Conservation (phyloP, 1,284 basidiomycete genomes). For the Caloboletus inedulis region DNA sequence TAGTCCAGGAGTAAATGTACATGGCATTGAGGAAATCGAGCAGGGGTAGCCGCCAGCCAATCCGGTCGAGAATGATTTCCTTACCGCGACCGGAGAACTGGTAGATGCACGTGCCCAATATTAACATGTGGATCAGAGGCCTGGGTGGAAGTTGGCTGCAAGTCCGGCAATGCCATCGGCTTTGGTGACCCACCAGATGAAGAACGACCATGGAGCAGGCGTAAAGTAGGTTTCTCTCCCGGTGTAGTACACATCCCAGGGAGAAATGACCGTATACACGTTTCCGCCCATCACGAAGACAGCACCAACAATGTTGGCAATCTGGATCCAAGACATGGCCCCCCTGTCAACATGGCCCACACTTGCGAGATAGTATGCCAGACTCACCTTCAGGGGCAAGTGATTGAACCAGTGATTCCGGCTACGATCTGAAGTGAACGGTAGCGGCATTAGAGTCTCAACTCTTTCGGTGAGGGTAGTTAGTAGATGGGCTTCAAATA, state of each 20-base stretch:
- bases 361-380: background rate
- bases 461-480: constrained; percentile 5
- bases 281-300: constrained; percentile 82
- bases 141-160: constrained; percentile 34
- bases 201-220: constrained; percentile 83
- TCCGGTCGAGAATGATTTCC: constrained; percentile 75
- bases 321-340: constrained; percentile 34
- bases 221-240: constrained; percentile 89
- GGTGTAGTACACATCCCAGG: constrained; percentile 61
- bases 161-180: background rate
- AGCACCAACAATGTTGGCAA: constrained; percentile 78
- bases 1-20: constrained; percentile 81
- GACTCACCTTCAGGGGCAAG: constrained; percentile 28
- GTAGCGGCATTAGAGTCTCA: constrained; percentile 22
- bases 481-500: constrained; percentile 9
- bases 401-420: constrained; percentile 29
- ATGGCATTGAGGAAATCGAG: constrained; percentile 82
- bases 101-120: constrained; percentile 86
- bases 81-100: constrained; percentile 84
- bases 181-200: constrained; percentile 60
- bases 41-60: constrained; percentile 86
- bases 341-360: constrained; percentile 3
- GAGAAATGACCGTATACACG: constrained; percentile 78
- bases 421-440: constrained; percentile 20
- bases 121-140: constrained; percentile 81